Evolutionary conservation across 2,329 filamentous ascomycete genomes (phyloP).

Genomic region (Teratosphaeria nubilosa): DNA sequence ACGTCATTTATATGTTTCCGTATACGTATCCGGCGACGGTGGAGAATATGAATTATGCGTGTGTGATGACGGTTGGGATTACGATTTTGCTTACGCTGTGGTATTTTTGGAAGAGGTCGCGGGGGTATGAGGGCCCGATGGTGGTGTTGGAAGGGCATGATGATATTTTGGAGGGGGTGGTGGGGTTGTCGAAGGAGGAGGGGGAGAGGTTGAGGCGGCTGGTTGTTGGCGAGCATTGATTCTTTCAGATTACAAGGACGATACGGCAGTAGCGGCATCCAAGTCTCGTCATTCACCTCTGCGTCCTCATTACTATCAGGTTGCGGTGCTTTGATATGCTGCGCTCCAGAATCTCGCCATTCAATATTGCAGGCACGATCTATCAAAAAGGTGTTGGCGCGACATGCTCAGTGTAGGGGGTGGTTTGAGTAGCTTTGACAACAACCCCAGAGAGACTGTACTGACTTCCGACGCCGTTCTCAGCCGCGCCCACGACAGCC

Average conservation of each 20-base stretch:
- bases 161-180: constrained; percentile 16
- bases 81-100: constrained; percentile 40
- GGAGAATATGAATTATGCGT: constrained; percentile 2
- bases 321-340: no score
- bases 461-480: no score
- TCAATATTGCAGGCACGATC: no score
- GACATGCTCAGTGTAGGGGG: no score
- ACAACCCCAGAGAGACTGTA: no score
- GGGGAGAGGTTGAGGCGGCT: background rate
- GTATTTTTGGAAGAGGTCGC: constrained; percentile 31
- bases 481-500: no score
- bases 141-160: constrained; percentile 17
- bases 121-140: constrained; percentile 31
- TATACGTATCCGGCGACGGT: constrained; percentile 1
- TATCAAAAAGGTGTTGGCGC: no score
- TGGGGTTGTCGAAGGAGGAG: background rate
- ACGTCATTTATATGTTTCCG: constrained; percentile 44
- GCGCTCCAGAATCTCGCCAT: no score
- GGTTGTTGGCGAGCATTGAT: background rate
- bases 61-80: constrained; percentile 40
- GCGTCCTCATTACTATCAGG: no score
- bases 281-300: no score
- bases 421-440: no score
- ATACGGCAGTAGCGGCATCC: no score
- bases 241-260: background rate